Conservation (phyloP, 306 rosid genomes). For the Dalbergia oliveri region DNA sequence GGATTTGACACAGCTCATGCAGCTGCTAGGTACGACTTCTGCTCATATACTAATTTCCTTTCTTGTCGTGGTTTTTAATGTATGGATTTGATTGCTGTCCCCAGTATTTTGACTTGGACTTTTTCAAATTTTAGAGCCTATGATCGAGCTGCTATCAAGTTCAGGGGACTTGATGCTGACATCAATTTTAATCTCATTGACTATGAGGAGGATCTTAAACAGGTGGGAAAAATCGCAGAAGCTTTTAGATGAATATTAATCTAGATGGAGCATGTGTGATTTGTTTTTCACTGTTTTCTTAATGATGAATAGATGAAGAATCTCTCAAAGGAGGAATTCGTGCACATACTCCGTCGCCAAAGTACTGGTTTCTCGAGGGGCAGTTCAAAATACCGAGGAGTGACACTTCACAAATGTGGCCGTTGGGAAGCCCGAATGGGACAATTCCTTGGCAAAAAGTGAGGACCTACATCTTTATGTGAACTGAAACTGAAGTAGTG, state of each 20-base stretch:
- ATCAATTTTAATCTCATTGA: slow-evolving; percentile 91
- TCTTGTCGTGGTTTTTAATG: background rate
- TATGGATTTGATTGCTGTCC: slow-evolving; percentile 35
- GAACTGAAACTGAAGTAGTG: slow-evolving; percentile 44
- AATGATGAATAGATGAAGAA: slow-evolving; percentile 71
- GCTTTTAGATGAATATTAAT: slow-evolving; percentile 31
- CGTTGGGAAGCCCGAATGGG: slow-evolving; percentile 99
- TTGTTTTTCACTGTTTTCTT: slow-evolving; percentile 34
- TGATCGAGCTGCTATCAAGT: slow-evolving; percentile 98
- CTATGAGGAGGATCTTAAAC: slow-evolving; percentile 93
- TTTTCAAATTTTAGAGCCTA: slow-evolving; percentile 74
- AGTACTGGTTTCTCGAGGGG: slow-evolving; percentile 98
- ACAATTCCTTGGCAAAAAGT: slow-evolving; percentile 99
- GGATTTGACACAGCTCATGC: slow-evolving; percentile 99
- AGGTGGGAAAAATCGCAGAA: slow-evolving; percentile 57
- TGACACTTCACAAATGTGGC: slow-evolving; percentile 98
- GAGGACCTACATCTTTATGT: slow-evolving; percentile 64
- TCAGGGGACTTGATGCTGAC: slow-evolving; percentile 98
- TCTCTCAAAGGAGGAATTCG: slow-evolving; percentile 90
- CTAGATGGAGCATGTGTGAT: slow-evolving; percentile 1
- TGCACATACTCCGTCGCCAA: slow-evolving; percentile 96
- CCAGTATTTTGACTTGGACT: slow-evolving; percentile 37
- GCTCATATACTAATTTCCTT: slow-evolving; percentile 14
- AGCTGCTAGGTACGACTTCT: slow-evolving; percentile 84
- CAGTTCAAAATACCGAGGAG: slow-evolving; percentile 95